Evolutionary conservation across 805 yeast genomes (phyloP), one percentile per base, ranked within the genome.

Genomic region (Lipomyces mesembrius): DNA sequence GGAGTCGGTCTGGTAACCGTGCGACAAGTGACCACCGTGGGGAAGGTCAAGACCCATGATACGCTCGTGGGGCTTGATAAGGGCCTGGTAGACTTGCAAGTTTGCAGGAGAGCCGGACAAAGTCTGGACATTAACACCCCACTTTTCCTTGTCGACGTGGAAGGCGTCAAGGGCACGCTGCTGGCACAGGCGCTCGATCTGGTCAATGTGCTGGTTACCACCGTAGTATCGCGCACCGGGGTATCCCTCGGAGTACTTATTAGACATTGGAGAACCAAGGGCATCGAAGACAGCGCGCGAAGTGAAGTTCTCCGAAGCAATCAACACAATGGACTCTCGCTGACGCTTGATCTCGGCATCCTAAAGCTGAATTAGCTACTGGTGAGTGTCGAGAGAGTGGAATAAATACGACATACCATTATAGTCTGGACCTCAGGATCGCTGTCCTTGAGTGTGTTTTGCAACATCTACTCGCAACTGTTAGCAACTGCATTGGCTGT

Each of bases 171-270:
- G 84, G 59, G 99, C 99, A 82, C 99, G 89, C 76, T 90, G 82
- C 83, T 93, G 98, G 82, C 99, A 95, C 76, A 95, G 82, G 39
- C 85, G 79, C 83, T 95, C 99, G 78, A 93, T 92, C 80, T 90
- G 88, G 83, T 95, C 99, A 73, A 95, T 95, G 81, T 89, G 89
- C 84, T 95, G 96, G 80, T 95, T 95, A 79, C 98, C 98, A 80
- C 99, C 99, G 79, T 95, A 95, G 84, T 95, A 95, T 81, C 99
- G 88, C 71, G 96, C 98, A 73, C 98, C 98, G 68, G 99, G 99
- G 83, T 95, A 94, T 71, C 99, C 99, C 83, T 95, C 99, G 52
- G 98, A 92, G 83, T 95, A 95, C 84, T 95, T 95, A 87, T 95
- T 95, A 79, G 91, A 91, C 97, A 95, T 92, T 79, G 96, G 97